These are phyloP conservation scores for Verbena officinalis DNA, from an alignment of 257 asterid genomes.

Conservation along the genomic window DNA sequence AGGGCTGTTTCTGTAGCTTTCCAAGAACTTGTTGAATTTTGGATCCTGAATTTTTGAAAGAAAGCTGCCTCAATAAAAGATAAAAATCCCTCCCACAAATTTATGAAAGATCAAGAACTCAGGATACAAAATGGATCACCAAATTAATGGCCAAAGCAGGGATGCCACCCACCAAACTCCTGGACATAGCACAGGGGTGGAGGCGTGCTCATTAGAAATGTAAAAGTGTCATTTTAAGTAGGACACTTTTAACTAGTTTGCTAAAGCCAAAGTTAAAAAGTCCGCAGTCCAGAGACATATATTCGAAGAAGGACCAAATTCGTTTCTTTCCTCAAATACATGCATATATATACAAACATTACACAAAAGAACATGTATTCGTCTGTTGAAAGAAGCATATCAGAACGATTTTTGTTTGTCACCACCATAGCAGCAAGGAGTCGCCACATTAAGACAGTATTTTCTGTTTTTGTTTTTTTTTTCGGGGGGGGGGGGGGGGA, in stretches of 20 bases:
- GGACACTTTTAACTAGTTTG: conserved; percentile 8
- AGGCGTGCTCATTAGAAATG: not conserved
- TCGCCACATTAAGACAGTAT: too few species aligned
- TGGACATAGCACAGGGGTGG: not conserved
- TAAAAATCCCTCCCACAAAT: not conserved
- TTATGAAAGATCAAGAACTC: conserved; percentile 13
- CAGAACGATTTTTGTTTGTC: not conserved
- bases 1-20: conserved; percentile 45
- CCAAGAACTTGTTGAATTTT: conserved; percentile 66
- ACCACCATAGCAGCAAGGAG: not conserved
- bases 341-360: not conserved
- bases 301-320: not conserved
- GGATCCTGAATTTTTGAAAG: conserved; percentile 71
- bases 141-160: conserved; percentile 4
- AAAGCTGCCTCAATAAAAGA: conserved; percentile 28
- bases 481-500: too few species aligned
- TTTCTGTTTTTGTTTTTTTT: too few species aligned
- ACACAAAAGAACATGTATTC: not conserved
- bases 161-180: not conserved
- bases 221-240: not conserved
- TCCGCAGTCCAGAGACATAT: not conserved
- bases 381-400: not conserved
- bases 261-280: not conserved
- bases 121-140: not conserved
- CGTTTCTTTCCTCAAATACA: not conserved